Conservation (phyloP, 2,329 filamentous ascomycete species). For the Ploettnerulaceae sp. region DNA sequence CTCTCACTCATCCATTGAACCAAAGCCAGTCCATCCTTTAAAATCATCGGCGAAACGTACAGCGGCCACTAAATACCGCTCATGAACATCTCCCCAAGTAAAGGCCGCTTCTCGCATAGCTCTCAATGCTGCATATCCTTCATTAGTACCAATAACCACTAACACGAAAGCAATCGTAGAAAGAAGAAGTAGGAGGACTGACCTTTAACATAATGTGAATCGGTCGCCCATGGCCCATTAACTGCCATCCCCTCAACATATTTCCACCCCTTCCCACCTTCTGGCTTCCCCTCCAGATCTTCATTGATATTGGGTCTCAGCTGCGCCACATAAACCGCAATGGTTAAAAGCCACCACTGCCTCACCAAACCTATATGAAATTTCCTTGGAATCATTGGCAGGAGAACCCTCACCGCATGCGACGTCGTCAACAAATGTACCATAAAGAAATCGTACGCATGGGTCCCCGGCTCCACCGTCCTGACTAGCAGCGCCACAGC, state of each 20-base stretch:
- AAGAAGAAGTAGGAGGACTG: constrained; percentile 25
- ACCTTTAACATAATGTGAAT: constrained; percentile 85
- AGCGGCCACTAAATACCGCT: constrained; percentile 62
- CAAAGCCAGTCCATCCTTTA: constrained; percentile 52
- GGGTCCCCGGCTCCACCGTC: constrained; percentile 51
- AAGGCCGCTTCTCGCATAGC: constrained; percentile 69
- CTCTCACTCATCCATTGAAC: constrained; percentile 4
- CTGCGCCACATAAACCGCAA: constrained; percentile 73
- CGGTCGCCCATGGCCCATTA: constrained; percentile 59
- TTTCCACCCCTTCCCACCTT: constrained; percentile 60
- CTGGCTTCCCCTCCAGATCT: constrained; percentile 50
- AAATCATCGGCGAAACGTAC: constrained; percentile 71
- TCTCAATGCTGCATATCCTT: constrained; percentile 50
- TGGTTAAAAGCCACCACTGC: constrained; percentile 84
- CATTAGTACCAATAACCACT: neutral
- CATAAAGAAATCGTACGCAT: constrained; percentile 77
- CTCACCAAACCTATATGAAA: constrained; percentile 70
- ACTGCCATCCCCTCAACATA: constrained; percentile 70
- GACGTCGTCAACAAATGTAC: constrained; percentile 79
- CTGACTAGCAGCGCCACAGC: constrained; percentile 58
- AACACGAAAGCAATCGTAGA: neutral
- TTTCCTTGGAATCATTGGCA: constrained; percentile 69
- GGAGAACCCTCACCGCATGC: constrained; percentile 80
- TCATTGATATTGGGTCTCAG: constrained; percentile 66
- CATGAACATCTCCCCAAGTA: constrained; percentile 68